phyloP scores from a whole-genome alignment of 164 flowering plant genomes.

The Stephania yunnanensis region DNA sequence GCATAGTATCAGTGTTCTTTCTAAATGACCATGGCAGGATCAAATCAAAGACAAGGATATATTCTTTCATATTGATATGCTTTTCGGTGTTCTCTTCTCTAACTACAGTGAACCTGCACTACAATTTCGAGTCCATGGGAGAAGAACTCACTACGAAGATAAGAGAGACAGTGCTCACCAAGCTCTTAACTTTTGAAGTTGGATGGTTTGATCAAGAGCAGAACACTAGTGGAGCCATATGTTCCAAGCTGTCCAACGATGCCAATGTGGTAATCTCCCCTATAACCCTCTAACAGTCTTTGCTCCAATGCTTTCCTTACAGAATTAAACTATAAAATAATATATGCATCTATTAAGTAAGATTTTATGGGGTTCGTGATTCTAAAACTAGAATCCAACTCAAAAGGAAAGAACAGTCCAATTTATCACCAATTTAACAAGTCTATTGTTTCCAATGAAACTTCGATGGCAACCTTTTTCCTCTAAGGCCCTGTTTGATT shows the following conservation, averaged over 20 bases:
- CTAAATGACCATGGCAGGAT: constrained; percentile 46
- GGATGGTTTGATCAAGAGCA: constrained; percentile 85
- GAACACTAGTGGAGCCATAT: constrained; percentile 71
- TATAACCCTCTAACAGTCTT: neutral
- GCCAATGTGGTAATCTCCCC: constrained; percentile 56
- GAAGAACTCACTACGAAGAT: constrained; percentile 74
- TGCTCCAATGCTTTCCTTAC: too few relatives aligned
- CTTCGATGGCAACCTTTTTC: too few relatives aligned
- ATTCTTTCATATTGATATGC: constrained; percentile 38
- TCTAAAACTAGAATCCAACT: too few relatives aligned
- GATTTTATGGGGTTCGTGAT: too few relatives aligned
- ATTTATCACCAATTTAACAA: too few relatives aligned
- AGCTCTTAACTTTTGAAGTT: constrained; percentile 78
- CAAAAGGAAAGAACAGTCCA: too few relatives aligned
- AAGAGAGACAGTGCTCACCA: constrained; percentile 71
- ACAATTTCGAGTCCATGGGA: constrained; percentile 73
- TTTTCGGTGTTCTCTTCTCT: constrained; percentile 49
- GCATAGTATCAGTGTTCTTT: constrained; percentile 60
- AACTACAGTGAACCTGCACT: constrained; percentile 54
- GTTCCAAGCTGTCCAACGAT: constrained; percentile 78
- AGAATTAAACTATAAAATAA: too few relatives aligned
- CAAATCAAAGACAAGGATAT: constrained; percentile 40
- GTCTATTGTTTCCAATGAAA: too few relatives aligned
- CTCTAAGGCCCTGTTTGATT: too few relatives aligned
- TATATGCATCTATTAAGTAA: too few relatives aligned